Percentiles rank a stretch among this genome's conserved stretches.
These are phyloP conservation scores for Penicillium fuscoglaucum DNA, from an alignment of 2,329 filamentous ascomycete genomes.

Conservation along the genomic window DNA sequence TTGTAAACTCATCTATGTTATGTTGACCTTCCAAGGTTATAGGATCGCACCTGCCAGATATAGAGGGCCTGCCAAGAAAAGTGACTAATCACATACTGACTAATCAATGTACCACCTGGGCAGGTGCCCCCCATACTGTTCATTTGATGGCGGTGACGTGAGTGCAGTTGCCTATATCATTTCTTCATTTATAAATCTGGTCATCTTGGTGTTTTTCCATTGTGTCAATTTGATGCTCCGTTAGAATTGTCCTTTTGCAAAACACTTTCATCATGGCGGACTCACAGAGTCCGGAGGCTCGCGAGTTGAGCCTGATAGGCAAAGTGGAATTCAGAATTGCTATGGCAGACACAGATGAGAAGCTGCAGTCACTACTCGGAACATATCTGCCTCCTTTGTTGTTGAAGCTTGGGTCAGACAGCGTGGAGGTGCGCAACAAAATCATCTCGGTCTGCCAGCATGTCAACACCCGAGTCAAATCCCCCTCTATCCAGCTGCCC, in stretches of 20 bases:
- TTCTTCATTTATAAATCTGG: not conserved
- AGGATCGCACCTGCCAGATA: not conserved
- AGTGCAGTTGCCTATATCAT: constrained; percentile 11
- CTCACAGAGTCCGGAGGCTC: constrained; percentile 49
- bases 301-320: constrained; percentile 78
- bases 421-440: constrained; percentile 77
- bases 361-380: constrained; percentile 74
- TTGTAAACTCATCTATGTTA: not conserved
- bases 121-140: constrained; percentile 4
- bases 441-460: constrained; percentile 71
- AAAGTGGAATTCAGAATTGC: constrained; percentile 84
- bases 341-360: constrained; percentile 78
- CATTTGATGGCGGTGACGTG: constrained; percentile 10
- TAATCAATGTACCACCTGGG: not conserved
- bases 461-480: constrained; percentile 64
- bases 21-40: too few species aligned
- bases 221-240: constrained; percentile 6
- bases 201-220: not conserved
- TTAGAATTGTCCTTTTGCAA: constrained; percentile 1
- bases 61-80: not conserved
- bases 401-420: constrained; percentile 80
- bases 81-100: not conserved
- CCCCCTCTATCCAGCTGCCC: constrained; percentile 70
- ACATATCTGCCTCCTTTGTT: constrained; percentile 79
- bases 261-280: constrained; percentile 33